These are phyloP conservation scores for Dictyostelium firmibasis DNA, from an alignment of 78 protist species.

Conservation along the genomic window DNA sequence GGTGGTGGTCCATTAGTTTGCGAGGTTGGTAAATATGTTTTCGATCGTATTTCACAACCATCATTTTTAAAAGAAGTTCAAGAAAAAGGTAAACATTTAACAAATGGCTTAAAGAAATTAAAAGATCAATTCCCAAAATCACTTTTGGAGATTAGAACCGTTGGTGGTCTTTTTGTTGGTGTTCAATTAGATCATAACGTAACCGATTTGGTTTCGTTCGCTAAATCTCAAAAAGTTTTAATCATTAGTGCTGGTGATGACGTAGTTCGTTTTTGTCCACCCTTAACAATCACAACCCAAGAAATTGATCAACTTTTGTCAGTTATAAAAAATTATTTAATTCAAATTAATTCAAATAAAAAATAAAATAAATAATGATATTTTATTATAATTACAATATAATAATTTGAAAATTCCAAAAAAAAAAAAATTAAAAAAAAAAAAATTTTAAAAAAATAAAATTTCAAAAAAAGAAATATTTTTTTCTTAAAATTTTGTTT, in stretches of 20 bases:
- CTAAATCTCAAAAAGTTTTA: not conserved
- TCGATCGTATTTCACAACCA: constrained; percentile 27
- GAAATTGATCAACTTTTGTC: constrained; percentile 13
- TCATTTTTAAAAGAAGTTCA: constrained; percentile 41
- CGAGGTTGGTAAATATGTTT: constrained; percentile 65
- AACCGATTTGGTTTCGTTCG: constrained; percentile 1
- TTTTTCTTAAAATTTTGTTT: not conserved
- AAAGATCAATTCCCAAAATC: not conserved
- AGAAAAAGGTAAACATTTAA: constrained; percentile 42
- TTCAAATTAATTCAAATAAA: not conserved
- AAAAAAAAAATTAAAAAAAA: not conserved
- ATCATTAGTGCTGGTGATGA: constrained; percentile 60
- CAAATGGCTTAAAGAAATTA: not conserved
- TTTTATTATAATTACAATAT: too few relatives aligned
- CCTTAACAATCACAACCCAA: not conserved
- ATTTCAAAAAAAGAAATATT: not conserved
- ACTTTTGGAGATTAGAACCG: constrained; percentile 27
- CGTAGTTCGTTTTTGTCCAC: constrained; percentile 59
- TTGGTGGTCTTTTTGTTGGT: constrained; percentile 66
- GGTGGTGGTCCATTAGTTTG: constrained; percentile 89
- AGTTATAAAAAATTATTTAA: constrained; percentile 8
- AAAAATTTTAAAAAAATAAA: too few relatives aligned
- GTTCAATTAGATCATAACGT: constrained; percentile 16
- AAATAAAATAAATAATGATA: not conserved
- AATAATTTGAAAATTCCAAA: too few relatives aligned